Evolutionary conservation across 1,284 basidiomycete species (phyloP), one percentile per base, ranked within the genome.

Genomic region (Anthracocystis panici-leucophaei): DNA sequence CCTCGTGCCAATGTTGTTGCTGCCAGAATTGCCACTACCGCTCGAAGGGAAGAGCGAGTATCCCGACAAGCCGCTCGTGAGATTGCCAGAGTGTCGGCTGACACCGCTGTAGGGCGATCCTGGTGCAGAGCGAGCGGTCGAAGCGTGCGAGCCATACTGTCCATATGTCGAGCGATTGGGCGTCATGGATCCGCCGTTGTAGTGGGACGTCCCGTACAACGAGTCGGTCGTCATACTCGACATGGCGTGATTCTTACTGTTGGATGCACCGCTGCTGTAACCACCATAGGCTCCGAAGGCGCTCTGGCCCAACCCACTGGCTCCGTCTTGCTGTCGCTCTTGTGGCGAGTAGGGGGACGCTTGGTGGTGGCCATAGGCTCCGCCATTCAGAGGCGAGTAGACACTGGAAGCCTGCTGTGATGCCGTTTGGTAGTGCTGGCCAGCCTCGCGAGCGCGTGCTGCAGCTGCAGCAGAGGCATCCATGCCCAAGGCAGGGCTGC

Each of bases 101-200:
- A 71, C 60, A 41, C 73, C 73, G 46, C 61, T 68, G 73, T 75
- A 75, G 16, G 73, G 73, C 53, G 73, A 75, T 20, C 68, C 73
- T 8, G 73, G 73, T 14, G 73, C 73, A 2, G 67, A 71, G 20
- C 65, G 68, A 40, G 65, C 73, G 1, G 67, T 46, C 21, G 68
- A 62, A 46, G 65, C 57, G 21, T 71, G 73, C 50, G 73, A 45
- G 16, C 38, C 41, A 21, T 57, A 68, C 41, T 67, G 63, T 2
- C 55, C 40, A 27, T 67, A 75, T 11, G 67, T 33, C 29, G 59
- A 58, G 27, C 73, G 67, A 38, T 64, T 65, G 10, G 67, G 73
- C 27, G 67, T 75, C 68, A 67, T 63, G 5, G 68, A 67, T 5
- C 68, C 68, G 38, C 57, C 60, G 18, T 57, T 48, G 48, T 75